These are phyloP conservation scores for Clarkia xantiana DNA, from an alignment of 345 rosid species.

Conservation along the genomic window DNA sequence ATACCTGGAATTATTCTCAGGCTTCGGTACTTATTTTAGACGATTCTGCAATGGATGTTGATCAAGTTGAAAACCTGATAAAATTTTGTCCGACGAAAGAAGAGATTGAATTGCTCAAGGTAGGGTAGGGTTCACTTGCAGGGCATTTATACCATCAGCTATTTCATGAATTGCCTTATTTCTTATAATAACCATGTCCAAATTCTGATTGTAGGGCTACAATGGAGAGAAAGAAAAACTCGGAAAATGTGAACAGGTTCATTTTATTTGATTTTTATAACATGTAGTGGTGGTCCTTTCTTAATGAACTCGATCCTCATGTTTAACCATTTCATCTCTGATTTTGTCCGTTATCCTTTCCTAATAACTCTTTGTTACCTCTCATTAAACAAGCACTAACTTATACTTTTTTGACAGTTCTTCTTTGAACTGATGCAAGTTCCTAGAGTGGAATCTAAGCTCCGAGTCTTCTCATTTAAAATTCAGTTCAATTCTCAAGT, in stretches of 20 bases:
- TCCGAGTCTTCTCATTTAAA: constrained; percentile 85
- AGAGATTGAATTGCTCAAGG: constrained; percentile 87
- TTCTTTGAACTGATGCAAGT: constrained; percentile 85
- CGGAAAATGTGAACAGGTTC: constrained; percentile 87
- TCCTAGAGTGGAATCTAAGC: constrained; percentile 81
- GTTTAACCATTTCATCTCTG: too few relatives aligned
- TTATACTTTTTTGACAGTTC: constrained; percentile 42
- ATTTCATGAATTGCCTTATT: background rate
- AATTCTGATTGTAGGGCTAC: constrained; percentile 43
- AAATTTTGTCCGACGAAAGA: constrained; percentile 89
- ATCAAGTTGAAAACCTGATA: constrained; percentile 85
- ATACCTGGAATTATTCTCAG: constrained; percentile 21
- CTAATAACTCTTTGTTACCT: background rate
- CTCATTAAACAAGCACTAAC: constrained; percentile 4
- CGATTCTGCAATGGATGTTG: constrained; percentile 64
- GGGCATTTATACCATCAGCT: background rate
- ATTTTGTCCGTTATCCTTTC: too few relatives aligned
- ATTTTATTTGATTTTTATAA: constrained; percentile 5
- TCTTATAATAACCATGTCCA: background rate
- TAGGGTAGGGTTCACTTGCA: constrained; percentile 7
- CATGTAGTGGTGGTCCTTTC: background rate
- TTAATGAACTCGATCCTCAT: too few relatives aligned
- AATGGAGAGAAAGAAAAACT: constrained; percentile 71
- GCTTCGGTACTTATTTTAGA: constrained; percentile 62
- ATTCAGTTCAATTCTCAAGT: constrained; percentile 80